These are phyloP conservation scores for Phytophthora cryptogea DNA, from an alignment of 352 stramenopile species.

Conservation along the genomic window DNA sequence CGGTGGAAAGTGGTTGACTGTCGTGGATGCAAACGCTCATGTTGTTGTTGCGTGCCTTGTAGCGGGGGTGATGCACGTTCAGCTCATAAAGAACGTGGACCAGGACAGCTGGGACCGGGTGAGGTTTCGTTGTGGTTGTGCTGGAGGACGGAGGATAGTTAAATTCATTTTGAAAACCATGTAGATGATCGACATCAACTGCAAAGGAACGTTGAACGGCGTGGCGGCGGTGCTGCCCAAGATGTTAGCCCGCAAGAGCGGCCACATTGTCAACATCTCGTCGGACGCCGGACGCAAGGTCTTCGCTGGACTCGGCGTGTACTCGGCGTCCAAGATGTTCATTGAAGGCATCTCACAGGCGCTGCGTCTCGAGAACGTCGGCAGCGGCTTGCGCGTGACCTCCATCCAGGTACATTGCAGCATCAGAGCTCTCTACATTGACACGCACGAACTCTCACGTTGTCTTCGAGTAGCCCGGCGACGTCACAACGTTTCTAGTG, in stretches of 20 bases:
- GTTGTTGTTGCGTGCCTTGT: conserved; percentile 1
- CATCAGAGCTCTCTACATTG: background rate
- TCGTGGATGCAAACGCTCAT: background rate
- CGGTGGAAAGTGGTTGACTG: background rate
- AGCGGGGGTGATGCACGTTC: conserved; percentile 93
- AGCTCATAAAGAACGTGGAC: conserved; percentile 84
- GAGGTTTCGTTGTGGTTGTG: background rate
- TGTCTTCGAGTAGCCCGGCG: conserved; percentile 59
- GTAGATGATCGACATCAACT: conserved; percentile 90
- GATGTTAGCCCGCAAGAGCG: conserved; percentile 70
- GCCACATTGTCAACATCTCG: conserved; percentile 84
- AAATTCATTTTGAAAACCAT: background rate
- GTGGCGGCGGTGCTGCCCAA: conserved; percentile 67
- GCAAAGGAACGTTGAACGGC: conserved; percentile 89
- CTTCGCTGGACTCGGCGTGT: conserved; percentile 78
- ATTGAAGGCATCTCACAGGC: conserved; percentile 86
- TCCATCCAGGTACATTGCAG: conserved; percentile 56
- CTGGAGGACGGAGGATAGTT: background rate
- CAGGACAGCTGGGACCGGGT: conserved; percentile 87
- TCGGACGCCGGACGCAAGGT: conserved; percentile 76
- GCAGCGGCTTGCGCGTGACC: conserved; percentile 85
- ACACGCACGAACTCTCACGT: background rate
- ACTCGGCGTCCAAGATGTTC: conserved; percentile 91
- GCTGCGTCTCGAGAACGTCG: conserved; percentile 80
- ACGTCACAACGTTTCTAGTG: conserved; percentile 87